phyloP scores from a whole-genome alignment of 805 yeast species.

The Komagataella phaffii region DNA sequence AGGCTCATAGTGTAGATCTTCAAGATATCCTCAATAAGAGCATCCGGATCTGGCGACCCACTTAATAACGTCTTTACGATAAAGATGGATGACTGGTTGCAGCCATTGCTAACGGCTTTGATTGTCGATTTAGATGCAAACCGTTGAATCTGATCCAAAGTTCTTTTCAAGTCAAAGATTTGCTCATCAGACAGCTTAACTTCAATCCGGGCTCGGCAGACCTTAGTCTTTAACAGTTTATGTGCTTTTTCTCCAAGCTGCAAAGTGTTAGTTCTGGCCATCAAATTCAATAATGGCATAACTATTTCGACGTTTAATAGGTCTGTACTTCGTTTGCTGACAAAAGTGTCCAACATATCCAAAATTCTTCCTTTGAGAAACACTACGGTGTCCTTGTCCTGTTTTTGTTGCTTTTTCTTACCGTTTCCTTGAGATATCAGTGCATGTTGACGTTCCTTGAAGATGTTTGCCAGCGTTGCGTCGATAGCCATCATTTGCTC shows the following conservation, averaged over 20 bases:
- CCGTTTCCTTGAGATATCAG: conserved; percentile 43
- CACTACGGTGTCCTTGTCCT: conserved; percentile 69
- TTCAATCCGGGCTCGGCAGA: conserved; percentile 31
- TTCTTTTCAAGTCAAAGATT: conserved; percentile 15
- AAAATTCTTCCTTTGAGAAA: conserved; percentile 68
- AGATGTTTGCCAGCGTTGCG: conserved; percentile 67
- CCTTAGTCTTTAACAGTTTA: conserved; percentile 46
- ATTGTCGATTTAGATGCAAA: conserved; percentile 27
- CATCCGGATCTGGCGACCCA: conserved; percentile 14
- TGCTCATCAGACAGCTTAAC: conserved; percentile 4
- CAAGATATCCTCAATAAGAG: conserved; percentile 8
- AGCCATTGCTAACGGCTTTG: conserved; percentile 39
- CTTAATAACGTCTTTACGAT: conserved; percentile 41
- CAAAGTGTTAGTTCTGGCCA: conserved; percentile 57
- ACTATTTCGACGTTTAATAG: conserved; percentile 28
- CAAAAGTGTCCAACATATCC: conserved; percentile 60
- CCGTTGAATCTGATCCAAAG: conserved; percentile 22
- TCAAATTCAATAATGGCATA: conserved; percentile 43
- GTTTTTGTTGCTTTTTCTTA: conserved; percentile 58
- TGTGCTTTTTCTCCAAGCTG: conserved; percentile 64
- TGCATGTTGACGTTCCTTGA: conserved; percentile 69
- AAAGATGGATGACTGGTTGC: conserved; percentile 54
- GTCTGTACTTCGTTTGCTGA: conserved; percentile 29
- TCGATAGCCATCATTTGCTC: conserved; percentile 95
- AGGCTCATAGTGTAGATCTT: conserved; percentile 41